These are phyloP conservation scores for Auxenochlorella pyrenoidosa DNA, from an alignment of 139 green algal species.

Conservation along the genomic window DNA sequence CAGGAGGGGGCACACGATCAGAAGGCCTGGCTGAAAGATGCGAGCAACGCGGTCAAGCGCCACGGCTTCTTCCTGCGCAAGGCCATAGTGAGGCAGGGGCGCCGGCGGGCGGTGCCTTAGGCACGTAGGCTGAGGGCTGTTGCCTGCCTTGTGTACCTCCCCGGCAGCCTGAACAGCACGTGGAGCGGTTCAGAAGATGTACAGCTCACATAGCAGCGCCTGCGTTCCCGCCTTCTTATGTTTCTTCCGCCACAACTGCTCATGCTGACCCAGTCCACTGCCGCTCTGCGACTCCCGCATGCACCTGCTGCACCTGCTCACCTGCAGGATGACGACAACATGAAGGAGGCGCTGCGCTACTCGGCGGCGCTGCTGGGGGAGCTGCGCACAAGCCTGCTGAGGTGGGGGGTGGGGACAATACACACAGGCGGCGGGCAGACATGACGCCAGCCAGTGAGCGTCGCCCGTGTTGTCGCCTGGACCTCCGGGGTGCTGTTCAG, in stretches of 20 bases:
- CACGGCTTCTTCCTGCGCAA: conserved; percentile 88
- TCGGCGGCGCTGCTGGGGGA: conserved; percentile 92
- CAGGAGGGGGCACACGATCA: conserved; percentile 62
- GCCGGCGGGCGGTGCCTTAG: background rate
- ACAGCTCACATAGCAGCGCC: background rate
- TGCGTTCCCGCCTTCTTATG: background rate
- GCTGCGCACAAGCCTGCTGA: conserved; percentile 90
- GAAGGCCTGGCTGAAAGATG: conserved; percentile 75
- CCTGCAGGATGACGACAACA: conserved; percentile 91
- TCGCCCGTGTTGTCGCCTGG: no score
- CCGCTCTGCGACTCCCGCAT: background rate
- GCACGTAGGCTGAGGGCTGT: background rate
- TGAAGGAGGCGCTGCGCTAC: conserved; percentile 93
- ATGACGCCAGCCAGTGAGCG: background rate
- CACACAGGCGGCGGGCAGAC: background rate
- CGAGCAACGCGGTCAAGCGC: conserved; percentile 75
- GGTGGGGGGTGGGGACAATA: background rate
- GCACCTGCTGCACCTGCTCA: background rate
- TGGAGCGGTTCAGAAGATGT: no score
- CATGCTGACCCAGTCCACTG: no score
- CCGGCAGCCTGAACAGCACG: no score
- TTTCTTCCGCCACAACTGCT: background rate
- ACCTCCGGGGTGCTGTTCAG: no score
- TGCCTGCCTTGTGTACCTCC: no score
- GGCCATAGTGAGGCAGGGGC: conserved; percentile 65